Evolutionary conservation across 129 eudicot species (phyloP).

Genomic region (Tagetes erecta): DNA sequence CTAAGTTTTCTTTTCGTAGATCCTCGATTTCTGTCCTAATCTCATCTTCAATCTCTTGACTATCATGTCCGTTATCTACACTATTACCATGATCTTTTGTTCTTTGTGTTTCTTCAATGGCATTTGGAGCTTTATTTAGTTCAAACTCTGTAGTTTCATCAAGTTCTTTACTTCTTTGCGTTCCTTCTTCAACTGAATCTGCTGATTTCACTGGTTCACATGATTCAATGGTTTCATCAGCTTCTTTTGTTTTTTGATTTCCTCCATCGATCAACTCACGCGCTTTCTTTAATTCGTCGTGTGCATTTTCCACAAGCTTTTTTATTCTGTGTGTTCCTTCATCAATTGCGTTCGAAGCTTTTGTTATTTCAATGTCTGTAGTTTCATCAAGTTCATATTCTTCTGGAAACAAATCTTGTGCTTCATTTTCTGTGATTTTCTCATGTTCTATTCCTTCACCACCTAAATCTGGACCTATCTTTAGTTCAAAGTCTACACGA

Average conservation of each 20-base stretch:
- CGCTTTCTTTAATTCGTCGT: background rate
- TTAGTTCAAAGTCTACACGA: background rate
- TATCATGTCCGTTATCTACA: background rate
- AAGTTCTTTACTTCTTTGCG: slow-evolving; percentile 11
- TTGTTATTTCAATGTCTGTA: background rate
- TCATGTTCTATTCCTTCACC: slow-evolving; percentile 7
- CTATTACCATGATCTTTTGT: background rate
- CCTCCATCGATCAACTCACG: slow-evolving; percentile 18
- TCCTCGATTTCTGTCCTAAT: slow-evolving; percentile 60
- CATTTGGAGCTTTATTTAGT: background rate
- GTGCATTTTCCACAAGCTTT: background rate
- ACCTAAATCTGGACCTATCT: background rate
- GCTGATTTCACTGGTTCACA: background rate
- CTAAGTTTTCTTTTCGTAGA: slow-evolving; percentile 63
- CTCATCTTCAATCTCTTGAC: slow-evolving; percentile 35
- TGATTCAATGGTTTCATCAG: background rate
- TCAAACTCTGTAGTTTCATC: background rate
- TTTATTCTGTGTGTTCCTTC: background rate
- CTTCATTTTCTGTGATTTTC: background rate
- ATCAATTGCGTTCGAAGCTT: slow-evolving; percentile 2
- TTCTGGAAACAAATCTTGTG: background rate
- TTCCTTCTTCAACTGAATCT: slow-evolving; percentile 18
- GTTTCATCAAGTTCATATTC: background rate
- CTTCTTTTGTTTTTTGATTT: slow-evolving; percentile 8
- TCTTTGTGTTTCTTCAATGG: background rate